Base-by-base conservation (phyloP, 805 yeast species). In the Schwanniomyces vanrijiae region DNA sequence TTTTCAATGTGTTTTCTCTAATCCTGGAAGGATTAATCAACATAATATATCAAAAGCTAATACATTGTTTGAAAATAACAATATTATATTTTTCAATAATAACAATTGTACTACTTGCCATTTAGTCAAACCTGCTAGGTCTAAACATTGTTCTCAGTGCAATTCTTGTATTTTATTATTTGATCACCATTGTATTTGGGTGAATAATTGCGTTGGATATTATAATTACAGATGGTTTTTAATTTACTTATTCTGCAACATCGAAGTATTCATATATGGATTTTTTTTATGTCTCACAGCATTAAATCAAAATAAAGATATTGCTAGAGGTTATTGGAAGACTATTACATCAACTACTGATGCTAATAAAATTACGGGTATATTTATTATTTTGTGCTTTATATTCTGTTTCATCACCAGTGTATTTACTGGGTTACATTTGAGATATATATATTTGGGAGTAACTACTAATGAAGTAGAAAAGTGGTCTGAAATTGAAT, bases 391-490 rank as follows among this genome's bases (percentile, higher is more conserved):
- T 20, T 56, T 78, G 14, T 76, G 80, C 43, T 24, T 56, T 1
- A 52, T 73, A 5, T 62, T 78, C 43, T 53, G 63, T 13, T 60
- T 77, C 1, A 54, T 77, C 24, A 68, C 75, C 1, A 43, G 54
- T 1, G 50, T 65, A n/a, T 78, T 78, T 55, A 55, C 73, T 0
- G 49, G 52, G 1, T 69, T 76, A 48, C 88, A 84, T 53, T 34
- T 81, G 21, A 58, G 73, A 26, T 73, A 80, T 51, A 66, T 86
- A 2, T 76, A 73, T 51, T 71, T 78, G 37, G 96, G 96, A 0
- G 83, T 83, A 61, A 86, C 94, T 10, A 84, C 91, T 3, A 86
- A 84, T 56, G 96, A 88, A 62, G 68, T 78, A 14, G 81, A 73
- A 43, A 88, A 88, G 58, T 88, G 95, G 95, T 78, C 69, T 16